Evolutionary conservation across 1,284 basidiomycete species (phyloP), one percentile per base, ranked within the genome.

Genomic region (Ustilago curta): DNA sequence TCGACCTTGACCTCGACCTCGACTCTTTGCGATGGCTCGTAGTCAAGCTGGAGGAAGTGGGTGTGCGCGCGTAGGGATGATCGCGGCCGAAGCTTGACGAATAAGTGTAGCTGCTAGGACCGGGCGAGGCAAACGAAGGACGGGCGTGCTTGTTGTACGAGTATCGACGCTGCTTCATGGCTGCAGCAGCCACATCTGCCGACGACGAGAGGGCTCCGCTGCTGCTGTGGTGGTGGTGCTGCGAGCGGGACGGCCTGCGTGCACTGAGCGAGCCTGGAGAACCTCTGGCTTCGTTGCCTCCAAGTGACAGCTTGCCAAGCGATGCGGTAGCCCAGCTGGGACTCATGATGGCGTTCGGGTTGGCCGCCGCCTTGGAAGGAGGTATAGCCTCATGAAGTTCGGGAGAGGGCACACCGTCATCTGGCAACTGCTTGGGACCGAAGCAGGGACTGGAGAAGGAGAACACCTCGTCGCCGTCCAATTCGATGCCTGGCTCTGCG

Each of bases 361-460:
- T 55, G 53, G 60, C 35, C 2, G 70, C 65, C 9, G 70, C 53
- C 19, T 48, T n/a, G 35, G 70, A 61, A 29, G 68, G 75, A 1
- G 63, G 66, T 14, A 73, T 62, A 14, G 61, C 66, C 47, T 73
- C 70, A 25, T 69, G 67, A 16, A 68, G 61, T 43, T 76, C 70
- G 14, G 73, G 65, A 1, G 70, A 71, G 2, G 66, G 63, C 3
- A 72, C 59, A 23, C 57, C 51, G 40, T 78, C 75, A 25, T 79
- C 69, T 21, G 66, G 70, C 29, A 80, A 55, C 40, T 68, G 40
- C 52, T 78, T 76, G 39, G 80, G 71, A 4, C 78, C 77, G 23
- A 82, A 78, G 71, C 68, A 81, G 23, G 80, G 80, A 49, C 77
- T 79, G 3, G 77, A 79, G 48, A 82, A 82, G 25, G 76, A 60